Evolutionary conservation across 2,329 filamentous ascomycete genomes (phyloP).

Genomic region (Phoma herbarum): DNA sequence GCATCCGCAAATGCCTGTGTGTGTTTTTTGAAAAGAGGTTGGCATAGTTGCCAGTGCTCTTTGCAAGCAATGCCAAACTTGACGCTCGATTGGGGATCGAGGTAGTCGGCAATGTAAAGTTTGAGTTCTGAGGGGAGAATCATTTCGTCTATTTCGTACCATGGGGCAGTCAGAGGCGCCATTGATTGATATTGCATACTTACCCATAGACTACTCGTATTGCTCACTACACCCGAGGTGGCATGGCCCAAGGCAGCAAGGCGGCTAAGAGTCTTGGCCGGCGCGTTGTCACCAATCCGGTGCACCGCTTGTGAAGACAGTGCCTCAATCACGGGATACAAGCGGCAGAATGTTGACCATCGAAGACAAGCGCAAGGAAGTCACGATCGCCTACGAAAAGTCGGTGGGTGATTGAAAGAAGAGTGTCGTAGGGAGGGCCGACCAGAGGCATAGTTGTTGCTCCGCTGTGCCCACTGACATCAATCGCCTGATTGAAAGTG

Average conservation of each 20-base stretch:
- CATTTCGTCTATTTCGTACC: neutral
- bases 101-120: neutral
- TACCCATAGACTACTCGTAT: neutral
- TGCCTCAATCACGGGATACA: too few relatives aligned
- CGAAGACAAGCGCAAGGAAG: neutral
- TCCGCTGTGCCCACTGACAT: neutral
- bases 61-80: slow-evolving; percentile 5
- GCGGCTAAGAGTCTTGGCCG: neutral
- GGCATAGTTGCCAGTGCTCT: slow-evolving; percentile 6
- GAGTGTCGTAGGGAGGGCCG: neutral
- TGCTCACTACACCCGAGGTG: neutral
- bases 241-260: slow-evolving; percentile 4
- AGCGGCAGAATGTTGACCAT: too few relatives aligned
- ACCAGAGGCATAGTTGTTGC: neutral
- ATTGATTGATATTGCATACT: neutral
- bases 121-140: slow-evolving; percentile 3
- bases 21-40: neutral
- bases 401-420: neutral
- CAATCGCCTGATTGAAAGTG: neutral
- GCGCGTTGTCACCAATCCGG: neutral
- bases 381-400: neutral
- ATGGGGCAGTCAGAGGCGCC: neutral
- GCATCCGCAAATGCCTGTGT: neutral
- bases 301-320: neutral
- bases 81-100: slow-evolving; percentile 2